Evolutionary conservation across 192 early-diverging fungal species (phyloP), one percentile per base, ranked within the genome.

Genomic region (Chytriomyces sp.): DNA sequence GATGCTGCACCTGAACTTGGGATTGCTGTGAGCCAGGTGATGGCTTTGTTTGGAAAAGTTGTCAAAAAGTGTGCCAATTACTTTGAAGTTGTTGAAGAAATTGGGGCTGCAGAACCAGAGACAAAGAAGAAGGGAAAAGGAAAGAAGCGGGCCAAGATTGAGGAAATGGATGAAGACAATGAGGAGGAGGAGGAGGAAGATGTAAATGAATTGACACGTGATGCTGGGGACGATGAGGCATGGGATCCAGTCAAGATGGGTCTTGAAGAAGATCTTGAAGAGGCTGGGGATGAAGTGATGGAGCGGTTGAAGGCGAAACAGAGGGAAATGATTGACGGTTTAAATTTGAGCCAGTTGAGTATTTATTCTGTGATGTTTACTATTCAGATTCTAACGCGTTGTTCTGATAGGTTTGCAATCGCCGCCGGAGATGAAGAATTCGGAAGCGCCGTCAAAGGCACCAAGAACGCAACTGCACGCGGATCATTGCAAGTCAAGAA

Each of bases 11-110:
- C 89, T 76, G 98, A 99, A 67, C 79, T 98, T 26, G 89, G 87
- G 44, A 78, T 99, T 44, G 92, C 95, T 0, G 87, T 87, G 5
- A 89, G 90, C 45, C 96, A 98, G 82, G 85, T 97, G 23, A 79
- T 99, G 85, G 98, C 97, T 0, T 82, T 98, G 69, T 98, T 99
- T 78, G 95, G 91, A 72, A 99, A 98, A 84, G 84, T 94, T n/a
- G 83, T 97, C 77, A 88, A 93, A 78, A 98, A 96, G 86, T 88
- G 92, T 77, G 91, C 87, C 53, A 85, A 78, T 63, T 91, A 82
- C 79, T 94, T 94, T 77, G 83, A 83, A 68, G 84, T 75, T 43
- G 85, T 93, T 24, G 89, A 83, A 91, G 74, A 76, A 81, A 69
- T 46, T 67, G 26, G 90, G 63, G 85, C 89, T 20, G 82, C 79